These are phyloP conservation scores for Otatea glauca DNA, from an alignment of 176 grass and related monocot genomes.

Conservation along the genomic window DNA sequence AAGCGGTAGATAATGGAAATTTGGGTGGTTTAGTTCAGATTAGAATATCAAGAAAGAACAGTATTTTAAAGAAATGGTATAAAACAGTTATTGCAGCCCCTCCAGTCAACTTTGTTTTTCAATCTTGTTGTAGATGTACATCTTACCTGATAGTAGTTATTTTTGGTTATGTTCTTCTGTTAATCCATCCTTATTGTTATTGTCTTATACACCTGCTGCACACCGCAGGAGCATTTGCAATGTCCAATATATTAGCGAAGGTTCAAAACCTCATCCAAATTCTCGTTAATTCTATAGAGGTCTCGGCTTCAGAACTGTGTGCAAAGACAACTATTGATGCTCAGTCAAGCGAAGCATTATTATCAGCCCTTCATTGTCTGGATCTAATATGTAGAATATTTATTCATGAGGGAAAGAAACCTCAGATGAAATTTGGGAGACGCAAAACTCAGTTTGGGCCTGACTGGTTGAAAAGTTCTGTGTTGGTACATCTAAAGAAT, in stretches of 20 bases:
- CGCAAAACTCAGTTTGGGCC: slow-evolving; percentile 24
- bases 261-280: slow-evolving; percentile 67
- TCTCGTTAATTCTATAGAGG: slow-evolving; percentile 62
- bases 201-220: neutral
- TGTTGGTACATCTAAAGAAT: slow-evolving; percentile 62
- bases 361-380: slow-evolving; percentile 63
- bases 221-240: slow-evolving; percentile 42
- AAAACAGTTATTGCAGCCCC: neutral
- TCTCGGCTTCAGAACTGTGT: slow-evolving; percentile 67
- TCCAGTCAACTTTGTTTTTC: neutral
- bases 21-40: slow-evolving; percentile 19
- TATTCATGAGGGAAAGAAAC: slow-evolving; percentile 66
- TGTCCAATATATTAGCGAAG: slow-evolving; percentile 49
- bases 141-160: neutral
- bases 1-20: slow-evolving; percentile 26
- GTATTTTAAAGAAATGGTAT: slow-evolving; percentile 30
- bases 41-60: slow-evolving; percentile 3
- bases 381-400: slow-evolving; percentile 65
- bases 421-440: slow-evolving; percentile 41
- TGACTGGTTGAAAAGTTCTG: slow-evolving; percentile 54
- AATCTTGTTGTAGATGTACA: slow-evolving; percentile 5
- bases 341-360: slow-evolving; percentile 66
- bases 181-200: slow-evolving; percentile 1
- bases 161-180: slow-evolving; percentile 28
- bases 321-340: slow-evolving; percentile 49